These are phyloP conservation scores for Leccinum ochraceum DNA, from an alignment of 768 basidiomycete species.

Conservation along the genomic window DNA sequence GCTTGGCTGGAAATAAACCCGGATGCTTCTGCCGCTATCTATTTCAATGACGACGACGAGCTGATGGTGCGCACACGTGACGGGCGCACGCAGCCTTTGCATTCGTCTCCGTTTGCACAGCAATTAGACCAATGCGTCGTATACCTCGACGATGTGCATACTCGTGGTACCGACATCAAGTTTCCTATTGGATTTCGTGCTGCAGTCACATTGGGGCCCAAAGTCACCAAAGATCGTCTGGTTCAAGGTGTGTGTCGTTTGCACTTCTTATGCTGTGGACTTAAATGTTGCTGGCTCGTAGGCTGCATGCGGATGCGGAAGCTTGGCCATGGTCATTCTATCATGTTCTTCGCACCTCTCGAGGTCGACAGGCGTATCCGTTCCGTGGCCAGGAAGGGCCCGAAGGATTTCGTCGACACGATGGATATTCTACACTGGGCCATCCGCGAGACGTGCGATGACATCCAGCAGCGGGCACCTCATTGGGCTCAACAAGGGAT, in stretches of 20 bases:
- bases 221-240: constrained; percentile 36
- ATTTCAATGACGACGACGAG: constrained; percentile 31
- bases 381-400: constrained; percentile 16
- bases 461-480: constrained; percentile 40
- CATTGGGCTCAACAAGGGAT: constrained; percentile 48
- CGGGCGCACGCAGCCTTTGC: constrained; percentile 21
- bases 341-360: constrained; percentile 50
- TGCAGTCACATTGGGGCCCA: constrained; percentile 38
- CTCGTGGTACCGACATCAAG: constrained; percentile 39
- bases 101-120: constrained; percentile 28
- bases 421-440: constrained; percentile 46
- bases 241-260: constrained; percentile 12
- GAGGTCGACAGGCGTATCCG: constrained; percentile 45
- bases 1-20: constrained; percentile 38
- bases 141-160: constrained; percentile 41
- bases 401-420: constrained; percentile 10
- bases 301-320: constrained; percentile 59
- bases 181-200: constrained; percentile 33
- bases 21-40: constrained; percentile 22
- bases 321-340: constrained; percentile 47
- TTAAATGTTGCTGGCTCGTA: constrained; percentile 21
- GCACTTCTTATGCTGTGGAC: not conserved
- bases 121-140: constrained; percentile 33
- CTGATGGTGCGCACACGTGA: constrained; percentile 26
- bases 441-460: constrained; percentile 44